These are phyloP conservation scores for Populus hybrid DNA, from an alignment of 441 rosid species.

Conservation along the genomic window DNA sequence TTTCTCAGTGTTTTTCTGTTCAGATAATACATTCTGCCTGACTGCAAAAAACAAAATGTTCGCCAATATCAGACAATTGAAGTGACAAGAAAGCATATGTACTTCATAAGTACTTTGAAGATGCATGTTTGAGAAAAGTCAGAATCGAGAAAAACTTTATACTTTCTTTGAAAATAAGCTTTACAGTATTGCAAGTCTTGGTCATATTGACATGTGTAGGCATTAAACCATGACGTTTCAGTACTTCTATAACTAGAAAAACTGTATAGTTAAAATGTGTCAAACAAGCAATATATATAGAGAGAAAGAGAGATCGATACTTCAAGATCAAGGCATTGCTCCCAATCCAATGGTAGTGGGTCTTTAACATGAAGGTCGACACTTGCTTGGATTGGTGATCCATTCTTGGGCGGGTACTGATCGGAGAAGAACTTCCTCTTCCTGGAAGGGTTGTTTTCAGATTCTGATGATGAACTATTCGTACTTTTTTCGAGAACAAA, in stretches of 20 bases:
- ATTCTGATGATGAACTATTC: constrained; percentile 30
- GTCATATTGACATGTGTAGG: neutral
- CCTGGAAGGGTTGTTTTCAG: constrained; percentile 28
- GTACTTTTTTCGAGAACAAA: constrained; percentile 15
- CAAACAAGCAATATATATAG: neutral
- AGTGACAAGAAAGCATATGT: neutral
- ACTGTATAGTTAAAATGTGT: too few relatives aligned
- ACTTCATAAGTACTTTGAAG: neutral
- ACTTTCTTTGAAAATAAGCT: too few relatives aligned
- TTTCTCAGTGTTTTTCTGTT: constrained; percentile 43
- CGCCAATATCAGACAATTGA: neutral
- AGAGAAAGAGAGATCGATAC: constrained; percentile 17
- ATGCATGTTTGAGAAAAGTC: too few relatives aligned
- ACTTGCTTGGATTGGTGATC: constrained; percentile 22
- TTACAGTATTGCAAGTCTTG: too few relatives aligned
- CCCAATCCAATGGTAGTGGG: constrained; percentile 51
- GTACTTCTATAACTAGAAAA: neutral
- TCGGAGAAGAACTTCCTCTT: constrained; percentile 38
- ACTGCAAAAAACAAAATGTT: constrained; percentile 25
- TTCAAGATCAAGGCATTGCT: constrained; percentile 53
- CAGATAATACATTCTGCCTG: constrained; percentile 47
- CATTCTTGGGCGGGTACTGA: neutral
- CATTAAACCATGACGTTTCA: neutral
- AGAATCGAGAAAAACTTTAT: too few relatives aligned
- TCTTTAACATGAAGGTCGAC: constrained; percentile 40